Evolutionary conservation across 1,284 basidiomycete species (phyloP).

Genomic region (Meripilus lineatus): DNA sequence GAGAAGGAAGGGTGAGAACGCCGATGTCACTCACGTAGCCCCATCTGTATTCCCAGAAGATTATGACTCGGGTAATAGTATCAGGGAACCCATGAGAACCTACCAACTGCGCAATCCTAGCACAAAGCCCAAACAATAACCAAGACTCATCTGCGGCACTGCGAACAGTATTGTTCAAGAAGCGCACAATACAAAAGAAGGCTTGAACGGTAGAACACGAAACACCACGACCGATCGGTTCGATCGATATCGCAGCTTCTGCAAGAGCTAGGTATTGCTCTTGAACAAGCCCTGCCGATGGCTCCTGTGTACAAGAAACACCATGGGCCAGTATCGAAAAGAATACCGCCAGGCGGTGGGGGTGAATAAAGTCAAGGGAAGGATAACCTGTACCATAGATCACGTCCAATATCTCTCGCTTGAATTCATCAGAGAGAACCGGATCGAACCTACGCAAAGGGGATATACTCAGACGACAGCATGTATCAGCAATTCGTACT

Average conservation of each 20-base stretch:
- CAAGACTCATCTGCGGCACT: constrained; percentile 41
- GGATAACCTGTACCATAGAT: constrained; percentile 33
- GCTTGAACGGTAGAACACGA: constrained; percentile 44
- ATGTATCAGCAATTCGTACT: constrained; percentile 19
- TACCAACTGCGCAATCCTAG: constrained; percentile 40
- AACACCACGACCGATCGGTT: constrained; percentile 38
- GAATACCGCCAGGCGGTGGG: constrained; percentile 45
- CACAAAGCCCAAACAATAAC: constrained; percentile 41
- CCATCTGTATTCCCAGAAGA: constrained; percentile 32
- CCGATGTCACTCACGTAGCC: constrained; percentile 39
- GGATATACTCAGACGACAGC: not conserved
- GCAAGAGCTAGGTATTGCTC: constrained; percentile 41
- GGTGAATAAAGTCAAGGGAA: constrained; percentile 33
- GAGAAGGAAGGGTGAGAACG: too few relatives aligned
- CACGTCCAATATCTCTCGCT: constrained; percentile 31
- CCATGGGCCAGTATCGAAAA: constrained; percentile 45
- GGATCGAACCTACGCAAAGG: constrained; percentile 36
- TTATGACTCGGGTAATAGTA: constrained; percentile 1
- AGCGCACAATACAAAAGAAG: constrained; percentile 41
- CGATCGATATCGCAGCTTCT: constrained; percentile 41
- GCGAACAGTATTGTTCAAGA: constrained; percentile 40
- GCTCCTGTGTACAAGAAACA: constrained; percentile 33
- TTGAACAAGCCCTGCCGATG: constrained; percentile 25
- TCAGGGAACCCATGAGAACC: constrained; percentile 16
- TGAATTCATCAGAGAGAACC: constrained; percentile 34